Evolutionary conservation across 495 filamentous ascomycete genomes (phyloP).

Genomic region (Penicillium nucicola): DNA sequence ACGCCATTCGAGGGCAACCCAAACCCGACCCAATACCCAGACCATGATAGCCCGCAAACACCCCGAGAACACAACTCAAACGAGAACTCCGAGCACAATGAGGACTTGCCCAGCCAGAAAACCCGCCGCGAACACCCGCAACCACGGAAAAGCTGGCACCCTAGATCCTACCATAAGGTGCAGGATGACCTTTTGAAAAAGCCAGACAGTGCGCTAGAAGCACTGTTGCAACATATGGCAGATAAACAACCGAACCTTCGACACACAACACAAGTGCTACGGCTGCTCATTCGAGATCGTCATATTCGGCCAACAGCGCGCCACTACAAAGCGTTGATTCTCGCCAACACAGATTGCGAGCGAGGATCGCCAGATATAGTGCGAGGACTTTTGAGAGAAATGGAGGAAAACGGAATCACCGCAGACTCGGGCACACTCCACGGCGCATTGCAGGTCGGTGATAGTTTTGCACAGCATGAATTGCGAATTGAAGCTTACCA

Average conservation of each 20-base stretch:
- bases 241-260: conserved; percentile 19
- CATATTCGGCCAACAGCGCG: conserved; percentile 59
- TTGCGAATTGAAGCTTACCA: neutral
- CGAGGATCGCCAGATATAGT: conserved; percentile 64
- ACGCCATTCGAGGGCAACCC: conserved; percentile 1
- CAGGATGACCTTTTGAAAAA: conserved; percentile 14
- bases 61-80: neutral
- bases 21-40: neutral
- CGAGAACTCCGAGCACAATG: neutral
- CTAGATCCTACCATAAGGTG: conserved; percentile 6
- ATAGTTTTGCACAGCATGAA: neutral
- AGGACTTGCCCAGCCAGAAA: neutral
- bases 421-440: conserved; percentile 67
- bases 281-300: conserved; percentile 54
- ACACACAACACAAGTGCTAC: conserved; percentile 27
- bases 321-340: conserved; percentile 72
- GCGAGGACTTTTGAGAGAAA: conserved; percentile 61
- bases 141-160: neutral
- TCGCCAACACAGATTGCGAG: conserved; percentile 60
- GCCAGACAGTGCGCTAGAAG: conserved; percentile 25
- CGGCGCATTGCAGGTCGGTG: conserved; percentile 62
- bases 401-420: conserved; percentile 57
- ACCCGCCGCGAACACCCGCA: neutral
- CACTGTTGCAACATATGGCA: conserved; percentile 19
- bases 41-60: neutral